Conservation (phyloP, 2,329 filamentous ascomycete genomes). For the Emergomyces pasteurianus region DNA sequence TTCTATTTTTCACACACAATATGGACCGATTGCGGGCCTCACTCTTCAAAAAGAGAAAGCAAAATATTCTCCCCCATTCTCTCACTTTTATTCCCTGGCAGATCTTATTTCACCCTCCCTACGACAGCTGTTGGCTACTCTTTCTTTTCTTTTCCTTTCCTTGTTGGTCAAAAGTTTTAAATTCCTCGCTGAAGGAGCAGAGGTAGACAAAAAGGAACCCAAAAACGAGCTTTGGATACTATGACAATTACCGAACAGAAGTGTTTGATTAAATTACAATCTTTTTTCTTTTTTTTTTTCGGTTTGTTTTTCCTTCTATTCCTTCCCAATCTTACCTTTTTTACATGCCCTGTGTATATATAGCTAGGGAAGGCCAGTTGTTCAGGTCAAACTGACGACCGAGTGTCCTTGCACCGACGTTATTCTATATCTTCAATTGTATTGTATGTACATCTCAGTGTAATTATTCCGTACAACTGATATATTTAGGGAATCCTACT, state of each 20-base stretch:
- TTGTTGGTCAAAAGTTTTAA: not conserved
- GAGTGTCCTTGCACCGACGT: no score
- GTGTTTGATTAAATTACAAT: not conserved
- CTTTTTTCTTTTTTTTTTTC: not conserved
- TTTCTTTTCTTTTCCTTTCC: not conserved
- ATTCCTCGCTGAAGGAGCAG: not conserved
- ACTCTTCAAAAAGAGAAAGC: not conserved
- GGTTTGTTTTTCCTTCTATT: not conserved
- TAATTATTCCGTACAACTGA: no score
- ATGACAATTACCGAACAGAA: not conserved
- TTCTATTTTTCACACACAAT: not conserved
- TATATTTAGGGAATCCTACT: no score
- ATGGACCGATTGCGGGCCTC: not conserved
- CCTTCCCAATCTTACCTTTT: no score
- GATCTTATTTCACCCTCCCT: not conserved
- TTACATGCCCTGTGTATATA: no score
- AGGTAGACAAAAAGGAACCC: not conserved
- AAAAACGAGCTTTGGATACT: not conserved
- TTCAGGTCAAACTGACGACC: no score
- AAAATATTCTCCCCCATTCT: not conserved
- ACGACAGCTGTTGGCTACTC: not conserved
- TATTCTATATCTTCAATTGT: no score
- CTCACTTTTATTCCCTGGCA: not conserved
- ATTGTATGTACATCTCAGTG: no score
- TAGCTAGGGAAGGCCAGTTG: no score